A percentile compares a stretch with the other conserved stretches of the same genome.
phyloP scores from a whole-genome alignment of 225 moss, liverwort and hornwort species.

The Thuidium tamariscinum region DNA sequence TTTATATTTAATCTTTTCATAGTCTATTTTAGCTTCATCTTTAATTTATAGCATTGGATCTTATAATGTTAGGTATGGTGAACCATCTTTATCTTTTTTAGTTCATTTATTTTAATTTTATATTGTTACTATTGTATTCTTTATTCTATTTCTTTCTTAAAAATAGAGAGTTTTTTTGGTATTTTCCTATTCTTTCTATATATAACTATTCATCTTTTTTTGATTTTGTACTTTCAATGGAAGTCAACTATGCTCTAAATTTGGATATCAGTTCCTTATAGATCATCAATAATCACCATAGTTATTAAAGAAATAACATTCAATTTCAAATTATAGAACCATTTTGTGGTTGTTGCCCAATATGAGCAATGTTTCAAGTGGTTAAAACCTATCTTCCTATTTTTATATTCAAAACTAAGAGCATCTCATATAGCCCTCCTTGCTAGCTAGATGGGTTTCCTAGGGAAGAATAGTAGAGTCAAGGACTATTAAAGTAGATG shows the following conservation, averaged over 20 bases:
- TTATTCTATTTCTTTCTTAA: not conserved
- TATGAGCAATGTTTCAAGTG: rapidly evolving
- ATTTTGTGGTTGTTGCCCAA: not conserved
- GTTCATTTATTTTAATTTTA: not conserved
- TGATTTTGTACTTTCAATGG: not conserved
- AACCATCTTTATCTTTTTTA: not conserved
- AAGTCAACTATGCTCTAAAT: too few relatives aligned
- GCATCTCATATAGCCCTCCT: too few relatives aligned
- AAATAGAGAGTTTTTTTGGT: not conserved
- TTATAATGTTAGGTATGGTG: not conserved
- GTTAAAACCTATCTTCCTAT: not conserved
- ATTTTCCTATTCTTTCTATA: not conserved
- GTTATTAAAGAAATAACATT: not conserved
- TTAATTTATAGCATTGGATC: not conserved
- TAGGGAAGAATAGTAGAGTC: too few relatives aligned
- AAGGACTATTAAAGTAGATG: too few relatives aligned
- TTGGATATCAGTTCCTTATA: too few relatives aligned
- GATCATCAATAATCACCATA: rapidly evolving
- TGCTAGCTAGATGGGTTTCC: too few relatives aligned
- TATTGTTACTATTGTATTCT: not conserved
- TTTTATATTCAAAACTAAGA: not conserved
- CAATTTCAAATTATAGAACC: not conserved
- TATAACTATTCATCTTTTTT: not conserved
- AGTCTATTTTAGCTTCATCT: not conserved
- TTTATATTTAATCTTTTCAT: not conserved